phyloP scores from a whole-genome alignment of 306 rosid species.

The Citrullus mucosospermus region DNA sequence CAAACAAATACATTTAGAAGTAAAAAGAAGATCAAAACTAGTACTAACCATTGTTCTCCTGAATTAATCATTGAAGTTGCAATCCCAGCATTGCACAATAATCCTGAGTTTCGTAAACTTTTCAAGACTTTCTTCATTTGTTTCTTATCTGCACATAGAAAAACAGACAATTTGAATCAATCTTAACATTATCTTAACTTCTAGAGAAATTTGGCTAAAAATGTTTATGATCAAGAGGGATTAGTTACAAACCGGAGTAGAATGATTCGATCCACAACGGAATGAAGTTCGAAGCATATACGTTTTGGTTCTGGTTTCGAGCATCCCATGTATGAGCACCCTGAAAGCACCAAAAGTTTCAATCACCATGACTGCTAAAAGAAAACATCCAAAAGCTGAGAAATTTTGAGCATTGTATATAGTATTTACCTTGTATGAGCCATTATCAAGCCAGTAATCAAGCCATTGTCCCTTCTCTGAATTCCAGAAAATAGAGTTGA shows the following conservation, averaged over 20 bases:
- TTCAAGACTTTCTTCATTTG: conserved; percentile 31
- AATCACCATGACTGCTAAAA: conserved; percentile 11
- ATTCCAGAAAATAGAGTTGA: conserved; percentile 67
- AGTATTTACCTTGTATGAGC: conserved; percentile 21
- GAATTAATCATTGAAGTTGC: conserved; percentile 65
- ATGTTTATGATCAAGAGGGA: neutral
- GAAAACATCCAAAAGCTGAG: neutral
- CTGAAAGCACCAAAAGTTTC: conserved; percentile 20
- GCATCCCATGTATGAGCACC: conserved; percentile 46
- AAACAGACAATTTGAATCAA: neutral
- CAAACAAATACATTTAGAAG: neutral
- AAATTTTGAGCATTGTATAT: neutral
- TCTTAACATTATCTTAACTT: neutral
- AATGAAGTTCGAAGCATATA: conserved; percentile 74
- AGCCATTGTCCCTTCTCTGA: conserved; percentile 63
- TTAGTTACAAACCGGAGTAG: conserved; percentile 42
- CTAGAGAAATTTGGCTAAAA: neutral
- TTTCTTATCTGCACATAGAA: conserved; percentile 25
- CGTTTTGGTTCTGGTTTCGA: conserved; percentile 44
- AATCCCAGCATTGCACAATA: conserved; percentile 44
- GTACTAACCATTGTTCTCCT: conserved; percentile 58
- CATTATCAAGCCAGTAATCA: conserved; percentile 62
- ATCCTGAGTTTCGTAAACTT: conserved; percentile 55
- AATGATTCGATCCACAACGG: conserved; percentile 84
- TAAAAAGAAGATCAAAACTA: neutral